Percentiles rank a stretch among this genome's conserved stretches.
phyloP scores from a whole-genome alignment of 306 rosid species.

The Acacia crassicarpa region DNA sequence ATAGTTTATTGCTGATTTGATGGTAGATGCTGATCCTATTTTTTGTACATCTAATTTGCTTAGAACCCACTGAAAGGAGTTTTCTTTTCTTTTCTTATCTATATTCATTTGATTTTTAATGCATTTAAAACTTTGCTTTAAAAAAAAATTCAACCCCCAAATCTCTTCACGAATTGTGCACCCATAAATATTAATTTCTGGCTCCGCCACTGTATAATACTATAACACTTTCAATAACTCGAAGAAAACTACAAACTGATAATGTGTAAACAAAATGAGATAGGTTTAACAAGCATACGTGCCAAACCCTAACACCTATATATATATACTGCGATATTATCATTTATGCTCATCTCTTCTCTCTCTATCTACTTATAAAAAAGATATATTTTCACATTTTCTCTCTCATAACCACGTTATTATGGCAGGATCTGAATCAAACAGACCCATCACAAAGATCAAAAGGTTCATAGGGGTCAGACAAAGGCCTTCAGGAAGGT shows the following conservation, averaged over 20 bases:
- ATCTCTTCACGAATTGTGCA: no score
- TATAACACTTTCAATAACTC: background rate
- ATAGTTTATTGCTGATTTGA: no score
- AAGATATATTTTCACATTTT: background rate
- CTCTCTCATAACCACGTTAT: background rate
- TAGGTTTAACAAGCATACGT: slow-evolving; percentile 36
- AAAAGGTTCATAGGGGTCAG: slow-evolving; percentile 48
- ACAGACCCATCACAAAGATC: slow-evolving; percentile 26
- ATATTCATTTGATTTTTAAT: no score
- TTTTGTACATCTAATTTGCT: no score
- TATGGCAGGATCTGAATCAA: slow-evolving; percentile 65
- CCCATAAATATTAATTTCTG: no score
- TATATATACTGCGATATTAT: background rate
- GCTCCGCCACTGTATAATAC: no score
- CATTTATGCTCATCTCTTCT: background rate
- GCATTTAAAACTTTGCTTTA: no score
- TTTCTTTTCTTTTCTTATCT: no score
- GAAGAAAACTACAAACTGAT: slow-evolving; percentile 39
- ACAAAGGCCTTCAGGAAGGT: slow-evolving; percentile 45
- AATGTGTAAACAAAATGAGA: slow-evolving; percentile 14
- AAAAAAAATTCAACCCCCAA: no score
- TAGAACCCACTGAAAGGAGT: no score
- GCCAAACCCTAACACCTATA: slow-evolving; percentile 38
- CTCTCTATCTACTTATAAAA: background rate
- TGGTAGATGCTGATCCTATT: no score